Evolutionary conservation across 78 protist species (phyloP).

Genomic region (Cavenderia fasciculata): DNA sequence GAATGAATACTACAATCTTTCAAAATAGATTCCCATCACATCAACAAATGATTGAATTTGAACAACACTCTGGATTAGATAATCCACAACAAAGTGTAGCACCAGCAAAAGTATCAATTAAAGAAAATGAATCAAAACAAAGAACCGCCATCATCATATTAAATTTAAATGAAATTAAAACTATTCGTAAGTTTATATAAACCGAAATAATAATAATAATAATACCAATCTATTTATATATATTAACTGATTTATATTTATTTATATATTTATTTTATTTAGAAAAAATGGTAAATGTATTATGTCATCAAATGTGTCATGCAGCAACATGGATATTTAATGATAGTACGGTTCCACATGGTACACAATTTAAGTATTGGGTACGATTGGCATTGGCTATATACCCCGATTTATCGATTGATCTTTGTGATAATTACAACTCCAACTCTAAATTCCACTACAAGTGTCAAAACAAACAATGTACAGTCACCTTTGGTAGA

Average conservation of each 20-base stretch:
- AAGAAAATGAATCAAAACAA: background rate
- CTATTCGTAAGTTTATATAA: background rate
- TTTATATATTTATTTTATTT: too few relatives aligned
- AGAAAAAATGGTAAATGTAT: conserved; percentile 30
- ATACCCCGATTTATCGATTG: conserved; percentile 67
- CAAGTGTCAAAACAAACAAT: conserved; percentile 25
- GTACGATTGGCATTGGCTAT: conserved; percentile 8
- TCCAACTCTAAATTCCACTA: conserved; percentile 24
- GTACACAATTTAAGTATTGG: conserved; percentile 53
- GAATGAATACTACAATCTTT: conserved; percentile 20
- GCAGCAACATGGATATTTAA: conserved; percentile 73
- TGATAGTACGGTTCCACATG: conserved; percentile 29
- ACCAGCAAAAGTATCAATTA: background rate
- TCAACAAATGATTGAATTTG: background rate
- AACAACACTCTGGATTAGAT: background rate
- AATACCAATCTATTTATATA: background rate
- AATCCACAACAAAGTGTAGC: background rate
- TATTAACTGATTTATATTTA: background rate
- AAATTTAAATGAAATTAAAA: background rate
- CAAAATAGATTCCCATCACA: conserved; percentile 26
- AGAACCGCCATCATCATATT: conserved; percentile 24
- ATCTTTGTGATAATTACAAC: conserved; percentile 59
- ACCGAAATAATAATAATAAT: background rate
- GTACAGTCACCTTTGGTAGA: conserved; percentile 43
- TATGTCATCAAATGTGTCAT: conserved; percentile 77